These are phyloP conservation scores for Aspergillus persii DNA, from an alignment of 2,329 filamentous ascomycete species.

Conservation along the genomic window DNA sequence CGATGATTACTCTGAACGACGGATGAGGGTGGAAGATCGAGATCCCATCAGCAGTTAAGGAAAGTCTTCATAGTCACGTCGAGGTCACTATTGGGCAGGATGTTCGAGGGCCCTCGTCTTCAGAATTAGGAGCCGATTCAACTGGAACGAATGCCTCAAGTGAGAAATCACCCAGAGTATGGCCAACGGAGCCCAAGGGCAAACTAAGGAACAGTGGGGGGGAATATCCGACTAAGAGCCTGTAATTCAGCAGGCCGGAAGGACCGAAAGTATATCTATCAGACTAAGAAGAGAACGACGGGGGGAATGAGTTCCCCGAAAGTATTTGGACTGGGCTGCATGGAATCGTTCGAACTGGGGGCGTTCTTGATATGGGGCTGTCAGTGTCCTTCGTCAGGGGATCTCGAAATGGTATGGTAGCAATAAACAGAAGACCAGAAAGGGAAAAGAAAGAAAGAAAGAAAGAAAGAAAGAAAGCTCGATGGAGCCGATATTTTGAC, in stretches of 20 bases:
- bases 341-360: conserved; percentile 14
- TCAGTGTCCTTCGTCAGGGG: not conserved
- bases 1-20: not conserved
- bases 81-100: not conserved
- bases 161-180: not conserved
- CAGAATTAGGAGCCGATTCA: not conserved
- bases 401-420: not conserved
- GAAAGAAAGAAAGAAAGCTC: not conserved
- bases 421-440: not conserved
- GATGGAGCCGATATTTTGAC: not conserved
- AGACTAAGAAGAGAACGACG: conserved; percentile 8
- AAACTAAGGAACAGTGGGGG: conserved; percentile 6
- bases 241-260: conserved; percentile 4
- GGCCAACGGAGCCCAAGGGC: not conserved
- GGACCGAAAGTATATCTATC: conserved; percentile 14
- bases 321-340: conserved; percentile 15
- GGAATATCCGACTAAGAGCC: conserved; percentile 10
- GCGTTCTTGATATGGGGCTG: not conserved
- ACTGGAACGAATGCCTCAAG: not conserved
- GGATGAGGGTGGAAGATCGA: not conserved
- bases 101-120: not conserved
- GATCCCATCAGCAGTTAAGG: not conserved
- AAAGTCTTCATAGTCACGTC: not conserved
- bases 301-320: conserved; percentile 9
- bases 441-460: not conserved